Base-by-base conservation (phyloP, 306 rosid genomes). In the Glycyrrhiza uralensis region DNA sequence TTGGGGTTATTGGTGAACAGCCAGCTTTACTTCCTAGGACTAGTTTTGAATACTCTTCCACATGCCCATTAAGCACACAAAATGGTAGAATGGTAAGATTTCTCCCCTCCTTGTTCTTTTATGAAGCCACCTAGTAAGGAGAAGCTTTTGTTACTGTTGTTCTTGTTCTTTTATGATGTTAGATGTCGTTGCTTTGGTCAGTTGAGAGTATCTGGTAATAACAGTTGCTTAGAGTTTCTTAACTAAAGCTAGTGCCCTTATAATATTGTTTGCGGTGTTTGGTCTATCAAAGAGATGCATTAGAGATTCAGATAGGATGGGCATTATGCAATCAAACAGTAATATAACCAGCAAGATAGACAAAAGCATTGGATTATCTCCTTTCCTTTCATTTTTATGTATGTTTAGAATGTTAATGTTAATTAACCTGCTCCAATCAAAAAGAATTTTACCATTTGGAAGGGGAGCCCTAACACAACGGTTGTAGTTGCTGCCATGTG, bases 1-100 rank as follows among this genome's bases (percentile, higher is more conserved):
- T 82, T 49, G 92, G 98, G 17, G 96, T 88, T 77, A 77, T 86
- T 9, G 96, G 92, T 74, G 88, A 87, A 78, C 96, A 89, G 69
- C 98, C 98, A 26, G 94, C 87, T 57, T 85, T 92, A 77, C 89
- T 86, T 83, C 96, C 98, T 8, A 52, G 22, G 65, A 76, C 83
- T 33, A 82, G 94, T 65, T 89, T 87, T 74, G 98, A 92, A 64
- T 92, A 86, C 85, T 86, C 96, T 39, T 88, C 98, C 10, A 86
- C 90, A 7, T 89, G 92, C 81, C 87, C 96, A 30, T 67, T 89
- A 79, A 78, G 75, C 77, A 86, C 94, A 65, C 85, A 85, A 18
- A 85, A 64, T 57, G 98, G 98, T 39, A 85, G 88, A 89, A 85
- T 92, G 96, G 98, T 92, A 82, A 80, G 87, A 54, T 28, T 26